phyloP scores from a whole-genome alignment of 2,329 filamentous ascomycete species.

The Tolypocladium amazonense region DNA sequence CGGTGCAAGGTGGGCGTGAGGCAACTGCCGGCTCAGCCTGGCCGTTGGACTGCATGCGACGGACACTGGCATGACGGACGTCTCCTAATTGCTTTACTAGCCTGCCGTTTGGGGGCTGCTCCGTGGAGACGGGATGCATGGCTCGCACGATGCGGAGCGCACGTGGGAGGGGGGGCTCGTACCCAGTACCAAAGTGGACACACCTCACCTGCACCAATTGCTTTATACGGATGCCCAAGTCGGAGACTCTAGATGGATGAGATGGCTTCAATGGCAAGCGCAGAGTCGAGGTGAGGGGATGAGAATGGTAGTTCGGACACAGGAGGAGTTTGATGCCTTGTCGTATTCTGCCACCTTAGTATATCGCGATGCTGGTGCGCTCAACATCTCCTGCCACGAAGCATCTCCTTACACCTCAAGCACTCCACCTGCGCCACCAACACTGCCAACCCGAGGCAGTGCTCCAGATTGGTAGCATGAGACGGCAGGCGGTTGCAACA shows the following conservation, averaged over 20 bases:
- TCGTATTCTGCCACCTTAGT: not conserved
- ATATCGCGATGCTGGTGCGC: not conserved
- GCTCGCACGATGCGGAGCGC: not conserved
- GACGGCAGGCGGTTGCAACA: not conserved
- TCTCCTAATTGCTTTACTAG: not conserved
- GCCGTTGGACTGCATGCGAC: not conserved
- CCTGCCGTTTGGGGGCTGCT: not conserved
- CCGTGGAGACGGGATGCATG: not conserved
- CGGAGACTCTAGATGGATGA: not conserved
- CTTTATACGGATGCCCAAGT: not conserved
- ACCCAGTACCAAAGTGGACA: not conserved
- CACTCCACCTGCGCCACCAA: not conserved
- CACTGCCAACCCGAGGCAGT: not conserved
- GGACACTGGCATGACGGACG: not conserved
- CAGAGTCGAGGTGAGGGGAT: not conserved
- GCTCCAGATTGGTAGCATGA: not conserved
- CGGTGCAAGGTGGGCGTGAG: not conserved
- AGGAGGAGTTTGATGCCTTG: no score
- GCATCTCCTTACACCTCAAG: not conserved
- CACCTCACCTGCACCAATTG: not conserved
- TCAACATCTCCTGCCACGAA: not conserved
- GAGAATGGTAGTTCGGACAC: no score
- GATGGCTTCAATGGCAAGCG: not conserved
- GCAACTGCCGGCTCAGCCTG: not conserved
- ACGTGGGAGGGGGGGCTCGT: not conserved